Base-by-base conservation (phyloP, 129 eudicot species). In the Tanacetum coccineum region DNA sequence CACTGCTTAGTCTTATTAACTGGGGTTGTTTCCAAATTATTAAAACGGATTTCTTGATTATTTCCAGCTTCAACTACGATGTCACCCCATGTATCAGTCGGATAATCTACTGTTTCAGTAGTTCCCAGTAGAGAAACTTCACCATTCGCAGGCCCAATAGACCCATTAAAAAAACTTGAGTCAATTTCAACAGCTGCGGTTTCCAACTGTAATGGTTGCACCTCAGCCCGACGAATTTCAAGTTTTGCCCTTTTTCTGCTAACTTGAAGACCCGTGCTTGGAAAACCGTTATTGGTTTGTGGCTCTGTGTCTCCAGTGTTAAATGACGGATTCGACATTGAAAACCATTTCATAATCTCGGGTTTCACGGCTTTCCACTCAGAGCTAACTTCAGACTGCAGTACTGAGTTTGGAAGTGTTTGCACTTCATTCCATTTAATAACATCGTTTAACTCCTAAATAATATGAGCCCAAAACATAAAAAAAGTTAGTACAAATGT, bases 181-280 rank as follows among this genome's bases (percentile, higher is more conserved):
- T 82, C 89, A 28, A 80, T 79, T 54, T 76, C 87, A 49, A 77
- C 47, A 25, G 83, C 72, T 53, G 67, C 79, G 57, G 70, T 46
- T 66, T 84, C 96, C 63, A 66, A 61, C 26, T 54, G 85, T 22
- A 83, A 66, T 9, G 83, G 64, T 74, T 86, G 81, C 58, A 80
- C 58, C 73, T 92, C 98, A 18, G 96, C 98, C 53, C 96, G 92
- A 61, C 99, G 96, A 56, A 93, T 78, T 81, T 89, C 99, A 45
- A 93, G 95, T 76, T 93, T 93, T 47, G 99, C 83, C 71, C 99
- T 87, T 80, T 89, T 93, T 25, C 88, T 56, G 85, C 82, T 80
- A 59, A 61, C 70, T 68, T 81, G 96, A 72, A 74, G 76, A 52
- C 68, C 81, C 55, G 65, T 32, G 55, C 66, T 53, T n/a, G 70